Evolutionary conservation across 768 basidiomycete species (phyloP).

Genomic region (Lanmaoa pseudosensibilis): DNA sequence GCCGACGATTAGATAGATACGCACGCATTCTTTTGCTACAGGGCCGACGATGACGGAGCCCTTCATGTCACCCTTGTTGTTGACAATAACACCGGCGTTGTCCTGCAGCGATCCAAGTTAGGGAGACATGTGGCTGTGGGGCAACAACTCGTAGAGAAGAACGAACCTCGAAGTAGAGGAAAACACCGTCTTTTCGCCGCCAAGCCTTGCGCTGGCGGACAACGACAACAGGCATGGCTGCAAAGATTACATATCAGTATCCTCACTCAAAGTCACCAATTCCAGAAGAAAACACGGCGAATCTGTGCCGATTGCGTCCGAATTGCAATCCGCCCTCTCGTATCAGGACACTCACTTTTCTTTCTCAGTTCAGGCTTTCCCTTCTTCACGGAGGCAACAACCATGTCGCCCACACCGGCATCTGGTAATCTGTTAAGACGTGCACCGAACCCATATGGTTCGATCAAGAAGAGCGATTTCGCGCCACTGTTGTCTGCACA

Average conservation of each 20-base stretch:
- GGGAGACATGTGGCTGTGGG: neutral
- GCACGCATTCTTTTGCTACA: slow-evolving; percentile 98
- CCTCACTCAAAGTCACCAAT: neutral
- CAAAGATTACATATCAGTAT: slow-evolving; percentile 9
- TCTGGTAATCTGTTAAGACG: slow-evolving; percentile 97
- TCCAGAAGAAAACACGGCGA: too few relatives aligned
- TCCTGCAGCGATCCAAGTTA: slow-evolving; percentile 47
- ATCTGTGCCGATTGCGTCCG: neutral
- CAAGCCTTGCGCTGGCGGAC: slow-evolving; percentile 98
- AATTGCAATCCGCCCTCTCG: neutral
- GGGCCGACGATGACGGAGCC: slow-evolving; percentile 95
- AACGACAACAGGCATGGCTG: slow-evolving; percentile 96
- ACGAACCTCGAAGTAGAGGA: slow-evolving; percentile 94
- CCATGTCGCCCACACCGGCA: slow-evolving; percentile 93
- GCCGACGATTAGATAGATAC: slow-evolving; percentile 31
- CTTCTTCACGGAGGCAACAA: slow-evolving; percentile 98
- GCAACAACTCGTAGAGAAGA: neutral
- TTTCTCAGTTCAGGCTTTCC: slow-evolving; percentile 99
- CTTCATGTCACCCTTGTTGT: slow-evolving; percentile 99
- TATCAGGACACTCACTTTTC: slow-evolving; percentile 73
- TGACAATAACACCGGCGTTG: slow-evolving; percentile 96
- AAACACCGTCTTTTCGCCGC: slow-evolving; percentile 97
- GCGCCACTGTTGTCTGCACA: slow-evolving; percentile 99
- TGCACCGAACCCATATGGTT: slow-evolving; percentile 93
- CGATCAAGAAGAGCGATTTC: slow-evolving; percentile 92